Evolutionary conservation across 768 basidiomycete species (phyloP).

Genomic region (Neoboletus magnificus): DNA sequence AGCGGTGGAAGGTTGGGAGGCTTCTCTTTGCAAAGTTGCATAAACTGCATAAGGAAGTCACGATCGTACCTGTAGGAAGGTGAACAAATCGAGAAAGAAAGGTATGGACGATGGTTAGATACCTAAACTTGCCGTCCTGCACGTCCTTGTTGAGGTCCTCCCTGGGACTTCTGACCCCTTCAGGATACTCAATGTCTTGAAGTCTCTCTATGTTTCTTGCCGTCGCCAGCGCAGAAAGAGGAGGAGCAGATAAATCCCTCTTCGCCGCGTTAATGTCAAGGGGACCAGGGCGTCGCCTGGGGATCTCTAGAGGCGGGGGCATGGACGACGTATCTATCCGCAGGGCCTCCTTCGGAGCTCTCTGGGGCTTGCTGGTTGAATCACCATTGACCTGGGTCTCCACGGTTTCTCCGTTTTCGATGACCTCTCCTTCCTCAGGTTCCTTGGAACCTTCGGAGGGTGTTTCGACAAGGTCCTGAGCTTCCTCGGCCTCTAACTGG

Average conservation of each 20-base stretch:
- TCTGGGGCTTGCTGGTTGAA: slow-evolving; percentile 37
- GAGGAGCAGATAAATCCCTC: slow-evolving; percentile 32
- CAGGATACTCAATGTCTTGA: slow-evolving; percentile 72
- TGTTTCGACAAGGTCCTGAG: slow-evolving; percentile 31
- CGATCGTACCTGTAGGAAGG: slow-evolving; percentile 78
- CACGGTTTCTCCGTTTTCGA: slow-evolving; percentile 31
- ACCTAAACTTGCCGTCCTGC: slow-evolving; percentile 89
- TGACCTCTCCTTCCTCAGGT: slow-evolving; percentile 37
- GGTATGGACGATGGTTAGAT: slow-evolving; percentile 3
- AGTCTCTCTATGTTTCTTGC: slow-evolving; percentile 87
- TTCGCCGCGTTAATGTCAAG: slow-evolving; percentile 64
- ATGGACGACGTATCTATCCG: slow-evolving; percentile 61
- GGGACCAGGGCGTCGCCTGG: slow-evolving; percentile 59
- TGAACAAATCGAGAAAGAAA: slow-evolving; percentile 5
- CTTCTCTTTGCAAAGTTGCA: slow-evolving; percentile 91
- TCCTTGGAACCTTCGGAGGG: slow-evolving; percentile 47
- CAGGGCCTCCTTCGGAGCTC: slow-evolving; percentile 47
- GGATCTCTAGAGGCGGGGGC: slow-evolving; percentile 39
- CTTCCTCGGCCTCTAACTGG: slow-evolving; percentile 37
- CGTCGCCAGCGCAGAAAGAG: slow-evolving; percentile 65
- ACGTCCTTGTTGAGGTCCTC: slow-evolving; percentile 81
- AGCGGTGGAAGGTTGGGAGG: slow-evolving; percentile 87
- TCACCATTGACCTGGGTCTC: slow-evolving; percentile 34
- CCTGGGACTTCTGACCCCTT: slow-evolving; percentile 76
- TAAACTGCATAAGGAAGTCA: slow-evolving; percentile 96